phyloP scores from a whole-genome alignment of 2,329 filamentous ascomycete species.

The Cladosporium sp. region DNA sequence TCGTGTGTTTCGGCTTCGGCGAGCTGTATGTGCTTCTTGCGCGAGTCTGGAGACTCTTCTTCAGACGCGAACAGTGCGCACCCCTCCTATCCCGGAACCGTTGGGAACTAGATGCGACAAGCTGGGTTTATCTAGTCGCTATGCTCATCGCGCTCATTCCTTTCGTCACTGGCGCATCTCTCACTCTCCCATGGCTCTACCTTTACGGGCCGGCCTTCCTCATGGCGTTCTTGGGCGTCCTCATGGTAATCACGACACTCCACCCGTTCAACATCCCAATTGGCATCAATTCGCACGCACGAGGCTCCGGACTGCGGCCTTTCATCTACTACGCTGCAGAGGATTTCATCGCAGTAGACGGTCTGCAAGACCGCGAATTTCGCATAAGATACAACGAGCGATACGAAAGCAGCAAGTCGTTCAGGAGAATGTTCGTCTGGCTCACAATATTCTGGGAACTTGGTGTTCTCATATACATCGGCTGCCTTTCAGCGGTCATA shows the following conservation, averaged over 20 bases:
- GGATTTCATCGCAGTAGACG: slow-evolving; percentile 32
- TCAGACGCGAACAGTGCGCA: slow-evolving; percentile 27
- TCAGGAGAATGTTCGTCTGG: slow-evolving; percentile 27
- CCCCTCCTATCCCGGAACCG: slow-evolving; percentile 26
- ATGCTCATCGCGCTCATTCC: slow-evolving; percentile 29
- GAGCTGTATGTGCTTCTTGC: slow-evolving; percentile 31
- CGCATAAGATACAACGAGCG: slow-evolving; percentile 30
- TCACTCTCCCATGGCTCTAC: slow-evolving; percentile 27
- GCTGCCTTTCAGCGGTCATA: slow-evolving; percentile 28
- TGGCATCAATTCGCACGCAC: slow-evolving; percentile 30
- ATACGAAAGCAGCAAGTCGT: slow-evolving; percentile 27
- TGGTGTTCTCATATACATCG: slow-evolving; percentile 27
- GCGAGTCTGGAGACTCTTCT: slow-evolving; percentile 24
- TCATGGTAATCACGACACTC: slow-evolving; percentile 28
- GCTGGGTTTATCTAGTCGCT: slow-evolving; percentile 29
- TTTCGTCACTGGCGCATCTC: slow-evolving; percentile 25
- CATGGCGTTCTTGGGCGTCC: slow-evolving; percentile 27
- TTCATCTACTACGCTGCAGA: slow-evolving; percentile 33
- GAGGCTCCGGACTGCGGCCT: slow-evolving; percentile 25
- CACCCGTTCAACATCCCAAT: slow-evolving; percentile 29
- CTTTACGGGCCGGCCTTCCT: slow-evolving; percentile 30
- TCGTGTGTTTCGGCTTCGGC: slow-evolving; percentile 29
- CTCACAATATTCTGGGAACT: slow-evolving; percentile 29
- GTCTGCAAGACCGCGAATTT: slow-evolving; percentile 30
- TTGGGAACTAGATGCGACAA: slow-evolving; percentile 31